Evolutionary conservation across 1,284 basidiomycete species (phyloP).

Genomic region (Cryptococcus sp.): DNA sequence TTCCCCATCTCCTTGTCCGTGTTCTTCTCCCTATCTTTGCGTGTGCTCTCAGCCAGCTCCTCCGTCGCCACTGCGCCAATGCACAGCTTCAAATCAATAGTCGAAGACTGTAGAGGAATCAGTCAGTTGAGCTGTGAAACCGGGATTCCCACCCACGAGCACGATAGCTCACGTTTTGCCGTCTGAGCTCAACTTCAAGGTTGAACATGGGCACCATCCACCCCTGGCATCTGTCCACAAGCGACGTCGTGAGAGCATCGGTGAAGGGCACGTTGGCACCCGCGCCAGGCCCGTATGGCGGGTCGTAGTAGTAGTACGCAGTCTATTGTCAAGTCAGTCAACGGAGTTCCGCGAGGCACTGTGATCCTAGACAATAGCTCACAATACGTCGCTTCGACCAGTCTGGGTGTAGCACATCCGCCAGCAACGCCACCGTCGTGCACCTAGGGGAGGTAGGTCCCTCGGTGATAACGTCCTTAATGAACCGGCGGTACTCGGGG

Average conservation of each 20-base stretch:
- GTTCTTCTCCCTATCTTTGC: conserved; percentile 66
- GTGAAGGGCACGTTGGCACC: conserved; percentile 61
- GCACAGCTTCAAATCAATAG: conserved; percentile 95
- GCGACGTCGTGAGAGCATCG: conserved; percentile 72
- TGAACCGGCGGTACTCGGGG: conserved; percentile 87
- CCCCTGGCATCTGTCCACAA: conserved; percentile 81
- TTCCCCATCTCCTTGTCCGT: conserved; percentile 55
- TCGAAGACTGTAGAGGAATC: conserved; percentile 64
- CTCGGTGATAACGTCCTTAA: conserved; percentile 94
- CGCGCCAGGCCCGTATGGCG: conserved; percentile 26
- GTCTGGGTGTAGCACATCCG: conserved; percentile 64
- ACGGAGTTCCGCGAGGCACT: not conserved
- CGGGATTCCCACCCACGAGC: too few relatives aligned
- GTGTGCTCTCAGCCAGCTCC: conserved; percentile 70
- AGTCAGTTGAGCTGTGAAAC: not conserved
- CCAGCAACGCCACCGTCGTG: conserved; percentile 80
- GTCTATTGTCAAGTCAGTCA: conserved; percentile 21
- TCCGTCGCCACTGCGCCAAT: conserved; percentile 82
- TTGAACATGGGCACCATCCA: conserved; percentile 87
- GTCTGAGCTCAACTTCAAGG: conserved; percentile 89
- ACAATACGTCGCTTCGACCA: conserved; percentile 73
- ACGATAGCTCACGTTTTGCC: conserved; percentile 77
- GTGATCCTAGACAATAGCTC: conserved; percentile 17
- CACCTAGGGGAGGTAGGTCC: conserved; percentile 85
- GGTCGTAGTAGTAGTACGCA: conserved; percentile 54